phyloP scores from a whole-genome alignment of 164 flowering plant species.

The Kingdonia uniflora region DNA sequence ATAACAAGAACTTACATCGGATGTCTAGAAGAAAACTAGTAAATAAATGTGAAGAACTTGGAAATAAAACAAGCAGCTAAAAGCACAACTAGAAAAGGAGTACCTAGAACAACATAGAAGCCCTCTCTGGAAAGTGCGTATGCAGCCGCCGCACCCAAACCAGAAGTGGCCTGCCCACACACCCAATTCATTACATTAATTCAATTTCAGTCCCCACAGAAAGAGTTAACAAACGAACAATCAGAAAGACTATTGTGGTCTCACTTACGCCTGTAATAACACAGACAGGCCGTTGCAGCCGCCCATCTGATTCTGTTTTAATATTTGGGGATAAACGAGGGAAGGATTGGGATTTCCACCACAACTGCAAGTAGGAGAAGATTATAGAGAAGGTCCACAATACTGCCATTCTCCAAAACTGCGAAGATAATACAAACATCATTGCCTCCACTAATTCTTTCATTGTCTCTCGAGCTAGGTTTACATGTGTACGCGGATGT shows the following conservation, averaged over 20 bases:
- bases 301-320: background rate
- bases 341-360: slow-evolving; percentile 14
- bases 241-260: background rate
- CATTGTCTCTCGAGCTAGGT: no score
- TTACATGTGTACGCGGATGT: no score
- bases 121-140: slow-evolving; percentile 60
- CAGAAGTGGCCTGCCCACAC: slow-evolving; percentile 68
- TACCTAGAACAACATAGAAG: slow-evolving; percentile 72
- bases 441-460: slow-evolving; percentile 11
- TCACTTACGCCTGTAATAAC: slow-evolving; percentile 74
- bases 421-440: slow-evolving; percentile 22
- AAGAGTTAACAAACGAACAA: background rate
- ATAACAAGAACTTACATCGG: no score
- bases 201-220: background rate
- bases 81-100: background rate
- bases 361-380: slow-evolving; percentile 32
- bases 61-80: background rate
- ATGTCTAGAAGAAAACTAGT: background rate
- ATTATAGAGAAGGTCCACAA: slow-evolving; percentile 47
- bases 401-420: slow-evolving; percentile 60
- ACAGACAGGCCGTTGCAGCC: slow-evolving; percentile 38
- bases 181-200: background rate
- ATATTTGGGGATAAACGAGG: slow-evolving; percentile 19
- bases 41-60: background rate
- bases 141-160: slow-evolving; percentile 81